Evolutionary conservation across 768 basidiomycete genomes (phyloP).

Genomic region (Boletus sp.): DNA sequence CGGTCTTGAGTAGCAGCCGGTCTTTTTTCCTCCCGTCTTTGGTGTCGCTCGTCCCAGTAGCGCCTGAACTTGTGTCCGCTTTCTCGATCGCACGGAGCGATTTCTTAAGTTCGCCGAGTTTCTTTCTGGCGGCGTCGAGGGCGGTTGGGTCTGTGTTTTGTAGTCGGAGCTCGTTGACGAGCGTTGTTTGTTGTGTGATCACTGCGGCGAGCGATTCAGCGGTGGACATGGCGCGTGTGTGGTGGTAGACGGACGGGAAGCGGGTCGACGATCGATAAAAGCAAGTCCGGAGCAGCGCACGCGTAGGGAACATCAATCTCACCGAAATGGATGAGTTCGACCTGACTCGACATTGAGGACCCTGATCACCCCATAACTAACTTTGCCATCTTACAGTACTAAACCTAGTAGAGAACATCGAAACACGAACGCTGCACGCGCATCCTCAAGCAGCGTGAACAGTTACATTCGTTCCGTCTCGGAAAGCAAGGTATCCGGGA

Average conservation of each 20-base stretch:
- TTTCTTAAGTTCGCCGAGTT: conserved; percentile 66
- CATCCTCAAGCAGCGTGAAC: conserved; percentile 21
- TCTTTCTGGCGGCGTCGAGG: conserved; percentile 65
- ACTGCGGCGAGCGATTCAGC: conserved; percentile 47
- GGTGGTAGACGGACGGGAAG: conserved; percentile 11
- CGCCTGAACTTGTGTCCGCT: conserved; percentile 25
- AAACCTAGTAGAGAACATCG: conserved; percentile 1
- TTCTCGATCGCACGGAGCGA: conserved; percentile 42
- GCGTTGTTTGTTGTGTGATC: conserved; percentile 51
- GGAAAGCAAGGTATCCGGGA: neutral
- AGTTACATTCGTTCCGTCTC: conserved; percentile 11
- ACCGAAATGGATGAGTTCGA: neutral
- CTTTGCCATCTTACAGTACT: neutral
- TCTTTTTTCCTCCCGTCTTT: conserved; percentile 62
- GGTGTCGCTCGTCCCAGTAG: conserved; percentile 34
- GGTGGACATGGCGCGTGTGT: conserved; percentile 37
- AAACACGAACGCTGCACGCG: no score
- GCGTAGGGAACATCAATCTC: conserved; percentile 17
- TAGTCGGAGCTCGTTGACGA: conserved; percentile 60
- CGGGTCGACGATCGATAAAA: conserved; percentile 35
- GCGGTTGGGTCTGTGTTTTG: conserved; percentile 48
- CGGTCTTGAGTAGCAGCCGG: conserved; percentile 81
- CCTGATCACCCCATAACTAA: conserved; percentile 18
- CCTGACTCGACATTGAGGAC: conserved; percentile 24
- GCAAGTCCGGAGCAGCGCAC: conserved; percentile 17